Base-by-base conservation (phyloP, 441 rosid genomes). In the Biscutella laevigata region DNA sequence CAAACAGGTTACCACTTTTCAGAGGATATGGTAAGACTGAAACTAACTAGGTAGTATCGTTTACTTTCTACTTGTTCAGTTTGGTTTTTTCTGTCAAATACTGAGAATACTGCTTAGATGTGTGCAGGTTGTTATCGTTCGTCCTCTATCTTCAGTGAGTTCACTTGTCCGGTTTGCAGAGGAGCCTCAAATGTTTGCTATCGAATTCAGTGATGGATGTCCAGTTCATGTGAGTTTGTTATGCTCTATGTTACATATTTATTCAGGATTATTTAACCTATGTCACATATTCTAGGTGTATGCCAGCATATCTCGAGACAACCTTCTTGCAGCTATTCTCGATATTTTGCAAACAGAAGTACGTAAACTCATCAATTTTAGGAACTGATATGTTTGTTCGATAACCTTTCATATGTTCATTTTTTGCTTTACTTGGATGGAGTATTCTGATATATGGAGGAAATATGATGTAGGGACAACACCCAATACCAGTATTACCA, bases 131-230 rank as follows among this genome's bases (percentile, higher is more conserved):
- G 86, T 94, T 81, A 85, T 77, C 57, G 86, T 83, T 69, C 96
- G 95, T 68, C 95, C 96, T 69, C 78, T 89, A 63, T 76, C 96
- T 66, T 75, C 94, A 41, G 96, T 89, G 41, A 76, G 89, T 46
- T 74, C 94, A 9, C 96, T 94, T 65, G 89, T 94, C 57, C 89
- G 99, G 74, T 89, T 89, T 36, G 85, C 99, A 6, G 99, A 94
- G 81, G 99, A 94, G 82, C 99, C 99, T 67, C 99, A 94, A 75
- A 87, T 94, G 88, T 94, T 94, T 82, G 99, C 96, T 19, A 75
- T 94, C 44, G 99, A 89, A 66, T 94, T 85, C 79, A 79, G 71
- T 69, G 96, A 94, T 75, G 99, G 99, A 20, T 89, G 99, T 68
- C 94, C 96, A 57, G 80, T 83, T 62, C 95, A 84, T 74, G 99